Evolutionary conservation across 768 basidiomycete species (phyloP), one percentile per base, ranked within the genome.

Genomic region (Lyophyllum semitale): DNA sequence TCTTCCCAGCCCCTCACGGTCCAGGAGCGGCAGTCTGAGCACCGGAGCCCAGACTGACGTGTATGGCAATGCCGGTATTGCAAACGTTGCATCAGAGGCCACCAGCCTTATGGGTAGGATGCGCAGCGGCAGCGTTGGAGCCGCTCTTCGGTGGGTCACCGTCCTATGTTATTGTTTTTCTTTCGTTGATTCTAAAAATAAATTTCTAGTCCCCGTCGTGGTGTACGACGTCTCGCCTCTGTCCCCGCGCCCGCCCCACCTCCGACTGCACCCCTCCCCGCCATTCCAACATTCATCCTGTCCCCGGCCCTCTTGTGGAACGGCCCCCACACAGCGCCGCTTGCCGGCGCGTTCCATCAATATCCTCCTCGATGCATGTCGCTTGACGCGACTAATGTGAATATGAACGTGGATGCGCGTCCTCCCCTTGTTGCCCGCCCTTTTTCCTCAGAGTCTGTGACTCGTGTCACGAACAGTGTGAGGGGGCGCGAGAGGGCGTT

Each of bases 101-200:
- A 79, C 71, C 0, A 80, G 77, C 55, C 65, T 84, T 11, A 70
- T 82, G 23, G 77, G 79, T n/a, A 70, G 84, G 44, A 65, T 84
- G 66, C 71, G 84, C 44, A 85, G 82, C 58, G 84, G 84, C 4
- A 87, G 85, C 55, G 66, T 78, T 18, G 70, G 76, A 33, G 62
- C 66, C 12, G 65, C 66, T 9, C 57, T 71, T 68, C 53, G 60
- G 74, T 68, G 47, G 32, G 20, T 22, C 43, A 35, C 38, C 25
- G n/a, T 35, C 48, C 37, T 38, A 18, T 23, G 51, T 41, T 62
- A 23, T 43, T 55, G 35, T 48, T 25, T 48, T 61, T 57, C 48
- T 51, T 25, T 25, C 12, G 25, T 22, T 8, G 33, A 12, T 30
- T 26, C 51, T 49, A 44, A 51, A 51, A 55, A 45, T 48, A 59